Base-by-base conservation (phyloP, 2,329 filamentous ascomycete genomes). In the Diplodia seriata region DNA sequence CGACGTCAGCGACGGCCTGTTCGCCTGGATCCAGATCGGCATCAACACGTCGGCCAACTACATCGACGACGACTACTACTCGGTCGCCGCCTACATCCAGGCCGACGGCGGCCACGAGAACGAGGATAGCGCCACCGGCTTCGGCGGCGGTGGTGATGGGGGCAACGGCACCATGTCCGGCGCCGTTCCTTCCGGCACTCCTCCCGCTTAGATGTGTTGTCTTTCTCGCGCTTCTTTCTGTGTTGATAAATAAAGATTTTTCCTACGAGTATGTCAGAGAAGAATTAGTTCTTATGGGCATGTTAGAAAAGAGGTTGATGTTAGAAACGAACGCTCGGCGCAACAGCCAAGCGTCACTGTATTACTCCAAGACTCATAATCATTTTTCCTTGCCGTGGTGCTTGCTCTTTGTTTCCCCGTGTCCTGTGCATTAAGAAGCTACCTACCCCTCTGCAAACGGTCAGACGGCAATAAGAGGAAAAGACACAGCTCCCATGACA, bases 1-100 rank as follows among this genome's bases (percentile, higher is more conserved):
- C 51, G 75, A 78, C 49, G 73, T 77, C 5, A 70, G 72, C 6
- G 72, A 75, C 23, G 76, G 76, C 66, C 65, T 78, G 15, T 76
- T 77, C 54, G 76, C 71, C 23, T 78, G 75, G 75, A 72, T 78
- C 59, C 51, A 57, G 40, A 59, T 68, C 43, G 67, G 61, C 47
- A 54, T 68, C 61, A 68, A 68, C 61, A 68, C 53, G 14, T 59
- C 50, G 15, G 61, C 53, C 12, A 64, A 64, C 67, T 68, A 56
- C 67, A 57, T 64, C 38, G 67, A 68, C 29, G 59, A 64, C 31
- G 36, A 63, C 23, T 64, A 63, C 67, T 63, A 56, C 59, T 55
- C 50, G 38, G 51, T 64, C n/a, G 59, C 67, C 18, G 67, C 67
- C 9, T 54, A 49, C 67, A 11, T 49, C 38, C 59, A 68, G 57